A percentile compares a stretch with the other conserved stretches of the same genome.
These are phyloP conservation scores for Skeletonema costatum DNA, from an alignment of 108 stramenopile genomes.

Conservation along the genomic window DNA sequence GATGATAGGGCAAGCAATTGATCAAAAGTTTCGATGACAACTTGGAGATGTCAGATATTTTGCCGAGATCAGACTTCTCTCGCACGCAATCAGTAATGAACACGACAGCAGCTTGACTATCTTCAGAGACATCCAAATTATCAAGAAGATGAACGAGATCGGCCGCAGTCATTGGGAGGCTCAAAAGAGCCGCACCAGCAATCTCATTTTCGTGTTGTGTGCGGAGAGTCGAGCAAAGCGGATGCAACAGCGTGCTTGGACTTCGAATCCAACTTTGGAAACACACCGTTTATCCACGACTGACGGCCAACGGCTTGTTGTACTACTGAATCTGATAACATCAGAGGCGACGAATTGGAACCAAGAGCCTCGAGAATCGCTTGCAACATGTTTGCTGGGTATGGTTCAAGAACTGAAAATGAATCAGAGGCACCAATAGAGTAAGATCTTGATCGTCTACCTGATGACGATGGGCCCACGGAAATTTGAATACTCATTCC, in stretches of 20 bases:
- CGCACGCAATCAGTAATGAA: conserved; percentile 62
- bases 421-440: conserved; percentile 69
- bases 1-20: conserved; percentile 37
- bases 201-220: conserved; percentile 25
- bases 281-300: conserved; percentile 74
- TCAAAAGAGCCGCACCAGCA: conserved; percentile 53
- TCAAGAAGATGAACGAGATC: conserved; percentile 58
- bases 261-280: conserved; percentile 47
- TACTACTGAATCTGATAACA: conserved; percentile 36
- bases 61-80: conserved; percentile 46
- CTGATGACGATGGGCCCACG: conserved; percentile 67
- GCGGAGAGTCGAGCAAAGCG: conserved; percentile 47
- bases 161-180: conserved; percentile 60
- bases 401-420: conserved; percentile 53
- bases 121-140: conserved; percentile 22
- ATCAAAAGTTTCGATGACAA: conserved; percentile 49
- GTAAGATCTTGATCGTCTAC: conserved; percentile 75
- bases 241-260: conserved; percentile 35
- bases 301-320: conserved; percentile 55
- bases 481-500: conserved; percentile 57
- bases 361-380: conserved; percentile 52
- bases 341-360: neutral
- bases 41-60: conserved; percentile 24
- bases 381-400: conserved; percentile 69
- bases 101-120: conserved; percentile 48